A percentile compares a stretch with the other conserved stretches of the same genome.
phyloP scores from a whole-genome alignment of 1,284 basidiomycete genomes.

The Pseudozyma sp. region DNA sequence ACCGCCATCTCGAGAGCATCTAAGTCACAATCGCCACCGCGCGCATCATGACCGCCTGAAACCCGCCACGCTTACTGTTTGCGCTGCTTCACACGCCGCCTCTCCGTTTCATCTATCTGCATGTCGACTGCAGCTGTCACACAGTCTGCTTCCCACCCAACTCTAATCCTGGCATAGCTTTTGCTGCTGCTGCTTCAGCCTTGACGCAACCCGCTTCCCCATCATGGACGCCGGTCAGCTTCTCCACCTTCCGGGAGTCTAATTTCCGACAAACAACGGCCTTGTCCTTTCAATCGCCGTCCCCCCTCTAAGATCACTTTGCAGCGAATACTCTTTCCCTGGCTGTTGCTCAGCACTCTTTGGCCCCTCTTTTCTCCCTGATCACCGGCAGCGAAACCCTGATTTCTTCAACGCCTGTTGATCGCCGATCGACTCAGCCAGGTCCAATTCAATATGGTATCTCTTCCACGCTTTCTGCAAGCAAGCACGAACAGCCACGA shows the following conservation, averaged over 20 bases:
- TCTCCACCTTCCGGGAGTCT: conserved; percentile 25
- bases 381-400: conserved; percentile 9
- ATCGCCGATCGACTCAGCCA: conserved; percentile 20
- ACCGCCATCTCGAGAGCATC: neutral
- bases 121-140: conserved; percentile 20
- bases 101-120: conserved; percentile 10
- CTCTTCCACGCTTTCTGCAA: conserved; percentile 24
- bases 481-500: neutral
- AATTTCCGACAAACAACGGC: conserved; percentile 21
- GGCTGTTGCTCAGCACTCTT: conserved; percentile 3
- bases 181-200: conserved; percentile 6
- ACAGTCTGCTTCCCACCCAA: conserved; percentile 10
- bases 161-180: conserved; percentile 1
- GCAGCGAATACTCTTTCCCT: neutral
- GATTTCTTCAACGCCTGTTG: neutral
- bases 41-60: conserved; percentile 30
- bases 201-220: conserved; percentile 28
- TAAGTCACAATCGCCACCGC: conserved; percentile 2
- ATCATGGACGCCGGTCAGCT: conserved; percentile 47
- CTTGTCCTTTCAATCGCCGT: conserved; percentile 1
- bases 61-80: neutral
- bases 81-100: conserved; percentile 7
- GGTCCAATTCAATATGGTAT: conserved; percentile 15
- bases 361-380: neutral
- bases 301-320: neutral